Base-by-base conservation (phyloP, 176 grass and related monocot genomes). In the Triticum dicoccoides region DNA sequence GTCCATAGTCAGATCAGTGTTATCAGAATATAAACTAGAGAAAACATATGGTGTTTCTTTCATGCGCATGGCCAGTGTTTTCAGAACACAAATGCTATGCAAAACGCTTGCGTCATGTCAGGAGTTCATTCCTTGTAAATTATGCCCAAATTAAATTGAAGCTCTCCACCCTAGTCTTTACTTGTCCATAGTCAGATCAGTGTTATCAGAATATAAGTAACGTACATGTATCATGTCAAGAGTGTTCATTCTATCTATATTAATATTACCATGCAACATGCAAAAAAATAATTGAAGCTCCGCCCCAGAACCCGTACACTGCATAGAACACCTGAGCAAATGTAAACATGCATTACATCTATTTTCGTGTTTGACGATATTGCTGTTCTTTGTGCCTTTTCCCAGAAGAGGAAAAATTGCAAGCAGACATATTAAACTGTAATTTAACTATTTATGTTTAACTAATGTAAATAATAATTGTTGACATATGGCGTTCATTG, bases 11-110 rank as follows among this genome's bases (percentile, higher is more conserved):
- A 51, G 29, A 32, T 80, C 1, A 42, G 17, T 59, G 56, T 58
- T 41, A 49, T 64, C n/a, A 65, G 66, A 83, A 81, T 61, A 59
- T n/a, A 56, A 14, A 87, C 58, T 80, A 73, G 32, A 84, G 32
- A 32, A 32, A 32, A 32, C 32, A 32, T 32, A 32, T 32, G 32
- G 32, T 32, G 32, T 32, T 32, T 32, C 32, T 32, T 32, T 32
- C 32, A 32, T 32, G 32, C 32, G 3, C 32, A 32, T 32, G 32
- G 32, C 32, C 32, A 32, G 32, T 32, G 32, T 32, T 32, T 32
- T 32, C 32, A 32, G 32, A 32, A 32, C 32, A 32, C 32, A 32
- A 32, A 32, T 32, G 32, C 32, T 32, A 32, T 32, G 32, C 32
- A 32, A 32, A 32, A 32, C 32, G 32, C 32, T 32, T 32, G 32